Conservation (phyloP, 2,329 filamentous ascomycete genomes). For the Fusarium nodosum region DNA sequence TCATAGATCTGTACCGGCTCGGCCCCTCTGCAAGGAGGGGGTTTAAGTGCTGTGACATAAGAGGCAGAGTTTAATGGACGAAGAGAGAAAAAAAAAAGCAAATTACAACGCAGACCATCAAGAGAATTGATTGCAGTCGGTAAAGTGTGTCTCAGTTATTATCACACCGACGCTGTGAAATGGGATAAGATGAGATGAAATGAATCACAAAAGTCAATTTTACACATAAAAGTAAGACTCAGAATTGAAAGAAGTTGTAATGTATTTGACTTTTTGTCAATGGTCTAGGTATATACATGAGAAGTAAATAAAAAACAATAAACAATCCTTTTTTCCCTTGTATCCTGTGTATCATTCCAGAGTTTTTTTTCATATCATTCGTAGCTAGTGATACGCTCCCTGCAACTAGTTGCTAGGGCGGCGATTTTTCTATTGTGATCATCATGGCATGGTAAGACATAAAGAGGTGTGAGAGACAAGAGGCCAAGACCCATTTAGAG, state of each 20-base stretch:
- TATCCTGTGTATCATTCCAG: conserved; percentile 45
- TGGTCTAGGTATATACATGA: conserved; percentile 42
- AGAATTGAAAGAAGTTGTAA: conserved; percentile 6
- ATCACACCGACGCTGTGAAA: not conserved
- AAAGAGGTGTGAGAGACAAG: not conserved
- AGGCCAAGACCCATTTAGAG: conserved; percentile 20
- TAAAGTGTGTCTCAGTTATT: conserved; percentile 16
- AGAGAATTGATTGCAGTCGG: not conserved
- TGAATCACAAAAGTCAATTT: not conserved
- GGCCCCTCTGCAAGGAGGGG: conserved; percentile 1
- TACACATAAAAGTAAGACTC: conserved; percentile 6
- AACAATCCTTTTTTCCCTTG: conserved; percentile 35
- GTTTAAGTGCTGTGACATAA: conserved; percentile 25
- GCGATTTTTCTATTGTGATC: conserved; percentile 46
- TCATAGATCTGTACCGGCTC: conserved; percentile 21
- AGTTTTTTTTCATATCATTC: conserved; percentile 41
- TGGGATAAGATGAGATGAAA: not conserved
- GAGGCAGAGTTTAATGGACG: conserved; percentile 13
- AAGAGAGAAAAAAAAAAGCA: conserved; percentile 8
- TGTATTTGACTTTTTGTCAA: conserved; percentile 32
- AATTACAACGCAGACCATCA: not conserved
- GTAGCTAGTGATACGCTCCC: conserved; percentile 41
- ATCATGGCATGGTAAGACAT: conserved; percentile 37
- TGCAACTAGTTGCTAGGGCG: conserved; percentile 35
- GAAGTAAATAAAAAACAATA: conserved; percentile 25